phyloP scores from a whole-genome alignment of 2,329 filamentous ascomycete species.

The Diaporthe batatas region DNA sequence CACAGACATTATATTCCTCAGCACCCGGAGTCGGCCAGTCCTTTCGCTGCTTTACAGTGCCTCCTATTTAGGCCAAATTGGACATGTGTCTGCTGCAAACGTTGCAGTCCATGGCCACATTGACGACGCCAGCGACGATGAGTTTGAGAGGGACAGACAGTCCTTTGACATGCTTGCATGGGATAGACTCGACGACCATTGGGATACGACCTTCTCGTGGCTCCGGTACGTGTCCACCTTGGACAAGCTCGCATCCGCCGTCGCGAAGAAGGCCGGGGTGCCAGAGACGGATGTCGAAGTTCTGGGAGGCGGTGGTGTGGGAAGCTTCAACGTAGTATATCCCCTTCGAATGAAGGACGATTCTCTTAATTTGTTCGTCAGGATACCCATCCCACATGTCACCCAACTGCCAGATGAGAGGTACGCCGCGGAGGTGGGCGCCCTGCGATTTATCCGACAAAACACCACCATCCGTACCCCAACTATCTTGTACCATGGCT shows the following conservation, averaged over 20 bases:
- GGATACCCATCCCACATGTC: slow-evolving; percentile 39
- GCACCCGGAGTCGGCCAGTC: background rate
- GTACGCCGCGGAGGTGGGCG: slow-evolving; percentile 40
- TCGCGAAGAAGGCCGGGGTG: slow-evolving; percentile 1
- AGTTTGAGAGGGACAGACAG: background rate
- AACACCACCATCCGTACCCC: slow-evolving; percentile 39
- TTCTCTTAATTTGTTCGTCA: slow-evolving; percentile 37
- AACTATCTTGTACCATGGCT: slow-evolving; percentile 36
- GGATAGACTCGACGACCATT: slow-evolving; percentile 34
- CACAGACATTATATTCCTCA: background rate
- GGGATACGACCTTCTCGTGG: slow-evolving; percentile 5
- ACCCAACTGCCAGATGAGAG: slow-evolving; percentile 43
- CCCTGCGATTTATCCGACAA: slow-evolving; percentile 34
- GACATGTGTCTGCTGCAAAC: background rate
- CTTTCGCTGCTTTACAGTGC: background rate
- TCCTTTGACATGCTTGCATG: slow-evolving; percentile 40
- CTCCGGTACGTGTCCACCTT: slow-evolving; percentile 24
- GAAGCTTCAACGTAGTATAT: slow-evolving; percentile 44
- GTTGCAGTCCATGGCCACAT: background rate
- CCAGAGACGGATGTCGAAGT: slow-evolving; percentile 20
- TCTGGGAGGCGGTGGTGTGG: slow-evolving; percentile 34
- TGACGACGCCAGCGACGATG: background rate
- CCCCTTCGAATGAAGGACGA: slow-evolving; percentile 36
- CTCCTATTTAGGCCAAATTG: background rate
- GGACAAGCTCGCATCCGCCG: slow-evolving; percentile 20